Evolutionary conservation across 495 filamentous ascomycete genomes (phyloP).

Genomic region (Lindgomyces ingoldianus): DNA sequence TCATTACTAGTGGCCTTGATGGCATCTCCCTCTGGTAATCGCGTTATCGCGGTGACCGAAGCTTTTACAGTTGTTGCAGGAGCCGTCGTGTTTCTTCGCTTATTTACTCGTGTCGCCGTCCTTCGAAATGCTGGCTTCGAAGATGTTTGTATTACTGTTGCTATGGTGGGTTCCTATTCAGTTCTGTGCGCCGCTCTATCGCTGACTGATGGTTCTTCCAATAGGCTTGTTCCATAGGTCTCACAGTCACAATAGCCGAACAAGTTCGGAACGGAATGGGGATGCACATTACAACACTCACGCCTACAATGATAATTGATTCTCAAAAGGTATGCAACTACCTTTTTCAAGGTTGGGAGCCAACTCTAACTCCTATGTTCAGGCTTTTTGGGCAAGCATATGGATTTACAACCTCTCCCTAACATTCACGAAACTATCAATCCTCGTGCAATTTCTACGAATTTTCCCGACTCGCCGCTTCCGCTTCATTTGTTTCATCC

Average conservation of each 20-base stretch:
- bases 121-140: slow-evolving; percentile 20
- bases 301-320: neutral
- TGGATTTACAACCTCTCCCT: slow-evolving; percentile 27
- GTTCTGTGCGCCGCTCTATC: neutral
- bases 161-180: slow-evolving; percentile 21
- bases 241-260: slow-evolving; percentile 13
- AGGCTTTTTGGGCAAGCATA: slow-evolving; percentile 31
- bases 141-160: slow-evolving; percentile 25
- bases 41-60: slow-evolving; percentile 18
- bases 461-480: slow-evolving; percentile 30
- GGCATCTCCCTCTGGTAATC: slow-evolving; percentile 18
- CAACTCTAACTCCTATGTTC: neutral
- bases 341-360: neutral
- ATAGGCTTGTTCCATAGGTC: slow-evolving; percentile 24
- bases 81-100: slow-evolving; percentile 14
- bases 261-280: slow-evolving; percentile 25
- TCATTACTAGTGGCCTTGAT: slow-evolving; percentile 1
- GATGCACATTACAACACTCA: slow-evolving; percentile 9
- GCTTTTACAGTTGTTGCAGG: slow-evolving; percentile 24
- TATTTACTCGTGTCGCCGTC: slow-evolving; percentile 18
- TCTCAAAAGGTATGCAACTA: slow-evolving; percentile 19
- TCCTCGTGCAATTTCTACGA: slow-evolving; percentile 31
- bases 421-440: slow-evolving; percentile 29
- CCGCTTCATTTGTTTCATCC: slow-evolving; percentile 27
- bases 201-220: neutral